Evolutionary conservation across 352 stramenopile genomes (phyloP).

Genomic region (Pythium chondricola): DNA sequence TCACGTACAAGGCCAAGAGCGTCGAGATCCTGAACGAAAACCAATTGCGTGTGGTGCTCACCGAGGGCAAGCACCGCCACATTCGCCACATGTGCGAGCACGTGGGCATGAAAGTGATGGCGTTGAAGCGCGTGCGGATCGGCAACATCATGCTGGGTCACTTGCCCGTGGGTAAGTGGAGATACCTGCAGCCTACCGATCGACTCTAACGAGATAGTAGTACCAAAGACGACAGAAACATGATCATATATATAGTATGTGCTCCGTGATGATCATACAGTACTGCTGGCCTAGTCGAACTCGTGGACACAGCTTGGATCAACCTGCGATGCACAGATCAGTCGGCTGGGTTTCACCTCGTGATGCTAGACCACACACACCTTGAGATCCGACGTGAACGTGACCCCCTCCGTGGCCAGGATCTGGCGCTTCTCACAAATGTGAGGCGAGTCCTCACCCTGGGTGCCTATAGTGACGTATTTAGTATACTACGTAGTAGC

Average conservation of each 20-base stretch:
- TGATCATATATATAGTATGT: background rate
- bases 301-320: conserved; percentile 35
- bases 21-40: conserved; percentile 78
- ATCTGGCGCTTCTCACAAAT: conserved; percentile 68
- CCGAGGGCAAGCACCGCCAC: conserved; percentile 94
- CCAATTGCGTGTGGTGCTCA: conserved; percentile 86
- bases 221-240: background rate
- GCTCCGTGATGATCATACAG: background rate
- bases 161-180: conserved; percentile 69
- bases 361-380: too few species aligned
- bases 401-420: conserved; percentile 55
- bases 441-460: conserved; percentile 43
- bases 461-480: conserved; percentile 31
- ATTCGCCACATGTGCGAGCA: conserved; percentile 95
- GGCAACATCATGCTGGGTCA: conserved; percentile 78
- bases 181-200: conserved; percentile 70
- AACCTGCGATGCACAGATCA: conserved; percentile 27
- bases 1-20: conserved; percentile 71
- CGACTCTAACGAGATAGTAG: conserved; percentile 26
- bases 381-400: conserved; percentile 53
- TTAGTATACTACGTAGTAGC: background rate
- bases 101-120: conserved; percentile 85
- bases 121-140: conserved; percentile 90
- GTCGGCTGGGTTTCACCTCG: too few species aligned
- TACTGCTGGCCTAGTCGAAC: conserved; percentile 18